Percentiles rank a stretch among this genome's conserved stretches.
phyloP scores from a whole-genome alignment of 371 early-diverging fungal species.

The Sporodiniella umbellata region DNA sequence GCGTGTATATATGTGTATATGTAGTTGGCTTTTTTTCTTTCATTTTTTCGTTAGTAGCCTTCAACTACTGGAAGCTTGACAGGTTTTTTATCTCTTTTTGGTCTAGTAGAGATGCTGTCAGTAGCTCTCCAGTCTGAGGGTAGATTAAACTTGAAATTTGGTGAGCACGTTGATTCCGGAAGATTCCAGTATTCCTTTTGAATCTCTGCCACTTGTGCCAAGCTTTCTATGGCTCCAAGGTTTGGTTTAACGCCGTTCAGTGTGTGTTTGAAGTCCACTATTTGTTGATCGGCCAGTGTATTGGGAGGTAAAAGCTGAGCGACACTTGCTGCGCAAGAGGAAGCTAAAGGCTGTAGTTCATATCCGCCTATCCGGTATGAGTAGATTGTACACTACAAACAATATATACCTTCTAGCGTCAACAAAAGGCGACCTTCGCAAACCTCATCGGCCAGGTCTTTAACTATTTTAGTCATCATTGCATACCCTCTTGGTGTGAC shows the following conservation, averaged over 20 bases:
- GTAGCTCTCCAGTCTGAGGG: constrained; percentile 58
- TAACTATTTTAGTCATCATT: constrained; percentile 53
- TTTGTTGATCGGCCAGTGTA: constrained; percentile 37
- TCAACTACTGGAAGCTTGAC: constrained; percentile 26
- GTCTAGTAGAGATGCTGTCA: constrained; percentile 51
- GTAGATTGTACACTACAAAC: no score
- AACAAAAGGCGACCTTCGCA: constrained; percentile 55
- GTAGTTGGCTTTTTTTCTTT: background rate
- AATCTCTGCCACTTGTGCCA: constrained; percentile 36
- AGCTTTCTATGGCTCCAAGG: constrained; percentile 45
- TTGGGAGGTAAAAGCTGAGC: constrained; percentile 42
- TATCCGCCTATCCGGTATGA: constrained; percentile 34
- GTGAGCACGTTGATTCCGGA: constrained; percentile 34
- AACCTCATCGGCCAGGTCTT: constrained; percentile 49
- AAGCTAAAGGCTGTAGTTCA: constrained; percentile 45
- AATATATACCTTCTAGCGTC: constrained; percentile 44
- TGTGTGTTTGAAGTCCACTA: constrained; percentile 32
- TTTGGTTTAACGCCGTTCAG: constrained; percentile 55
- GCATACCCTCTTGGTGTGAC: constrained; percentile 59
- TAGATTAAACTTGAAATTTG: constrained; percentile 47
- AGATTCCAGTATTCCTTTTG: constrained; percentile 55
- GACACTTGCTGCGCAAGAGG: constrained; percentile 43
- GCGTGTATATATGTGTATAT: background rate
- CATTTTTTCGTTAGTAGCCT: constrained; percentile 19
- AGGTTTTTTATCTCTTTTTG: constrained; percentile 40